Evolutionary conservation across 768 basidiomycete species (phyloP), one percentile per base, ranked within the genome.

Genomic region (Russula dissimulans): DNA sequence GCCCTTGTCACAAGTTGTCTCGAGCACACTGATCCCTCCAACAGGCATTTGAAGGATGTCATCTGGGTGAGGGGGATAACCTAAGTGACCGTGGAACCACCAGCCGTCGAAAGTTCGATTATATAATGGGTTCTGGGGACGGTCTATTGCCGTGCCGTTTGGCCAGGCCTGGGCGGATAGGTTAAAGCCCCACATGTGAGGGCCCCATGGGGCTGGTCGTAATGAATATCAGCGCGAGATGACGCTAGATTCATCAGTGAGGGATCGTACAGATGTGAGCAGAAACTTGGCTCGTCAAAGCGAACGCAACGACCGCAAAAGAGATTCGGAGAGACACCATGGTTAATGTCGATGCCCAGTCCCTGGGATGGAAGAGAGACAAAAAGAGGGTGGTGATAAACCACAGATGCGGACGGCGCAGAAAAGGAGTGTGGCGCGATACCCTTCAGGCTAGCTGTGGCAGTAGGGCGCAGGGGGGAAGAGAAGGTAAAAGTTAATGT

Each of bases 171-270:
- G 12, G 71, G 71, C 4, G 22, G 22, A 26, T n/a, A 71, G 69
- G 60, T 77, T 76, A 68, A 74, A 77, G 3, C 76, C 76, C 54
- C 61, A 77, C 72, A 76, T 76, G 48, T 67, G 66, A 0, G 68
- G 65, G 46, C 72, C 65, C 66, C 66, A 76, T 3, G 75, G 45
- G 2, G 67, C 71, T 74, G 48, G 39, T 41, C 10, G 15, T 41
- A 12, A 34, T 61, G 6, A 56, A 29, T 18, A 36, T 62, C 10
- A 56, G 43, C 6, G 10, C 12, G n/a, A 32, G 34, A 36, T 3
- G 32, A 17, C 15, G 31, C n/a, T n/a, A 18, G 31, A n/a, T 6
- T 17, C 29, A 17, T 17, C 36, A 6, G 14, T 1, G 17, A 62
- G 12, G 12, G 17, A 14, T 11, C 61, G 3, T 17, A 62, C 61